A percentile compares a stretch with the other conserved stretches of the same genome.
Conservation (phyloP, 1,284 basidiomycete species). For the Trichosporon inkin region DNA sequence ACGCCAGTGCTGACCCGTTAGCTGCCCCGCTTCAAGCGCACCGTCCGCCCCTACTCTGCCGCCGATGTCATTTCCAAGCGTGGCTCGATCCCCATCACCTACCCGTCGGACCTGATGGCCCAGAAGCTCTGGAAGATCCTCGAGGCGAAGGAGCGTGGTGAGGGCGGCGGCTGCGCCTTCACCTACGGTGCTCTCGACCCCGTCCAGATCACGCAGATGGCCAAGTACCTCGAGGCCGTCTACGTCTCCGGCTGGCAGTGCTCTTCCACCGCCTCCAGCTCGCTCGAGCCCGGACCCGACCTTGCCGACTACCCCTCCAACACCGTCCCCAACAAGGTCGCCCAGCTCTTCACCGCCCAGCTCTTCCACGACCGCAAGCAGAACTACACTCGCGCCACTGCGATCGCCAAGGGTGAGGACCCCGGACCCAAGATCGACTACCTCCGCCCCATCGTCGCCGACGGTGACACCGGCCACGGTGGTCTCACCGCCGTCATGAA, state of each 20-base stretch:
- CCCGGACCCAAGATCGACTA: slow-evolving; percentile 64
- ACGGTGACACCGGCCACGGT: slow-evolving; percentile 72
- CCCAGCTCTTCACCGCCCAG: slow-evolving; percentile 61
- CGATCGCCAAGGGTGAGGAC: slow-evolving; percentile 54
- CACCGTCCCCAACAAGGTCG: slow-evolving; percentile 62
- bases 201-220: slow-evolving; percentile 94
- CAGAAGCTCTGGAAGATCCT: slow-evolving; percentile 75
- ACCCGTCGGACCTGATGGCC: slow-evolving; percentile 77
- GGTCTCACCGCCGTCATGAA: slow-evolving; percentile 95
- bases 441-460: slow-evolving; percentile 86
- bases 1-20: slow-evolving; percentile 37
- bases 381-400: slow-evolving; percentile 59
- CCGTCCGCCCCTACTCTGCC: slow-evolving; percentile 85
- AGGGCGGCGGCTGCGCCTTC: slow-evolving; percentile 46
- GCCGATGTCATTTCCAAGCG: slow-evolving; percentile 90
- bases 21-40: slow-evolving; percentile 79
- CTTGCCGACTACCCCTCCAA: slow-evolving; percentile 71
- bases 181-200: slow-evolving; percentile 96
- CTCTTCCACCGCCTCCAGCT: slow-evolving; percentile 79
- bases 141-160: slow-evolving; percentile 50
- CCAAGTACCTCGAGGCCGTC: slow-evolving; percentile 84
- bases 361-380: slow-evolving; percentile 63
- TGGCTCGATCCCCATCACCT: slow-evolving; percentile 77
- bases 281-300: slow-evolving; percentile 97
- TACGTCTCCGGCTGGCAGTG: slow-evolving; percentile 98